These are phyloP conservation scores for Russula earlei DNA, from an alignment of 768 basidiomycete genomes.

Conservation along the genomic window DNA sequence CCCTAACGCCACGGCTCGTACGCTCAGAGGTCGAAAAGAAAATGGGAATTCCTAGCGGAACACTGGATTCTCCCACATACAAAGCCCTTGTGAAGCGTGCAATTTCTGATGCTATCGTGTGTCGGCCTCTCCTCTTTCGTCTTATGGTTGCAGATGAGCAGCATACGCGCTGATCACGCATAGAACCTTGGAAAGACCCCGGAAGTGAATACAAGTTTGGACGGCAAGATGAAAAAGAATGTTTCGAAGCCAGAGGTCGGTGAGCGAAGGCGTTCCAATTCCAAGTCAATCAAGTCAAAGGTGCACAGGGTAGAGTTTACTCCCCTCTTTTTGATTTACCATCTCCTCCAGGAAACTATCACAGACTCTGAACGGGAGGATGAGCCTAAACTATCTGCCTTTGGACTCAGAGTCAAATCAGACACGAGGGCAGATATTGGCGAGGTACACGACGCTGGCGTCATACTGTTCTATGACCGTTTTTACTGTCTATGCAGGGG, in stretches of 20 bases:
- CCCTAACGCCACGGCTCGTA: conserved; percentile 13
- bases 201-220: neutral
- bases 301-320: neutral
- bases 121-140: neutral
- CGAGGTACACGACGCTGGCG: neutral
- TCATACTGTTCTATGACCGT: neutral
- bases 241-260: neutral
- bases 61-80: neutral
- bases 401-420: neutral
- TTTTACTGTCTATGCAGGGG: neutral
- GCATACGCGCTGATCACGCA: neutral
- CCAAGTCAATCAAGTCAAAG: conserved; percentile 12
- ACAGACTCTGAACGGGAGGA: conserved; percentile 11
- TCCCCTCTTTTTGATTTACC: neutral
- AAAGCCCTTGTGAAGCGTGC: conserved; percentile 5
- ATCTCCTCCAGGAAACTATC: conserved; percentile 9
- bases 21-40: conserved; percentile 3
- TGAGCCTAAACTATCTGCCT: neutral
- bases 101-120: conserved; percentile 12
- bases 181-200: neutral
- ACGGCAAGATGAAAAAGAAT: neutral
- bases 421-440: neutral
- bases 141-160: neutral
- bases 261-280: neutral
- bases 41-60: neutral